phyloP scores from a whole-genome alignment of 2,329 filamentous ascomycete genomes.

The Monilinia polystroma region DNA sequence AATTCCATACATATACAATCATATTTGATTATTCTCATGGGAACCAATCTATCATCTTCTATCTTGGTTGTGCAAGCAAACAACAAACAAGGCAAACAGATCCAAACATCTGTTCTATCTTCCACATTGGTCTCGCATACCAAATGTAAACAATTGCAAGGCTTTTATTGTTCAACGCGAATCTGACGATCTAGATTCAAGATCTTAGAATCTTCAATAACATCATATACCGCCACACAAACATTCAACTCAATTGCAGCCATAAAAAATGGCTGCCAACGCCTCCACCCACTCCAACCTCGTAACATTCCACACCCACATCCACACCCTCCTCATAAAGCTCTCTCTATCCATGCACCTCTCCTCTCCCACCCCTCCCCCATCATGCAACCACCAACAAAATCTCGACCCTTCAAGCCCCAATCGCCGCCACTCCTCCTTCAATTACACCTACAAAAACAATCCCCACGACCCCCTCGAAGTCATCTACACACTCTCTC shows the following conservation, averaged over 20 bases:
- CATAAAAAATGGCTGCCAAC: constrained; percentile 3
- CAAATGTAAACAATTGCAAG: neutral
- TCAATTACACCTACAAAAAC: neutral
- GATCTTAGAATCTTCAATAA: neutral
- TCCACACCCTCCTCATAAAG: neutral
- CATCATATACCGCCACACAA: neutral
- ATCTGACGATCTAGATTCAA: neutral
- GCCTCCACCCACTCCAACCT: constrained; percentile 7
- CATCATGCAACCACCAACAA: neutral
- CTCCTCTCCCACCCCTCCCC: neutral
- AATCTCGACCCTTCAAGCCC: too few relatives aligned
- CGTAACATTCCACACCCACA: neutral
- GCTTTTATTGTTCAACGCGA: neutral
- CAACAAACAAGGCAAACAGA: neutral
- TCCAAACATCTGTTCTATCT: neutral
- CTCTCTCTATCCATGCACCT: neutral
- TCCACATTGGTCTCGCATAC: neutral
- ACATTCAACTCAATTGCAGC: neutral
- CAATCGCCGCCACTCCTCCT: neutral
- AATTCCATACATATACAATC: neutral
- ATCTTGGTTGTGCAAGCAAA: neutral
- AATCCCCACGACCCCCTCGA: constrained; percentile 22
- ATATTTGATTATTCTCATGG: neutral
- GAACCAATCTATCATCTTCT: neutral
- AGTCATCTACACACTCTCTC: constrained; percentile 29